Conservation (phyloP, 2,329 filamentous ascomycete species). For the Leptographium flavum region DNA sequence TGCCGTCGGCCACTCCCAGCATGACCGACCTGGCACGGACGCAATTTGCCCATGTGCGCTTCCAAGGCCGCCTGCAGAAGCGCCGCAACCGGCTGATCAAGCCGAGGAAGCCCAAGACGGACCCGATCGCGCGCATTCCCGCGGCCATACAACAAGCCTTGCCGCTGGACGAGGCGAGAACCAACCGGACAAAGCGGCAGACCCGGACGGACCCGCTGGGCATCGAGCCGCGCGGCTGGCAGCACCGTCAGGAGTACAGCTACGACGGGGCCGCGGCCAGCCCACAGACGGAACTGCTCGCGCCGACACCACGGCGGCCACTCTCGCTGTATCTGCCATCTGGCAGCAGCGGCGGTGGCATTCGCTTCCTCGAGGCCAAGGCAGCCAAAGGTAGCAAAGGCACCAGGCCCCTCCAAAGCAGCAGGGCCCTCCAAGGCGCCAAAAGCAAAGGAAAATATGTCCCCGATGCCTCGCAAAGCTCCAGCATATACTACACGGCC, state of each 20-base stretch:
- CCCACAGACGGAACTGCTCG: not conserved
- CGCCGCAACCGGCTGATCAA: not conserved
- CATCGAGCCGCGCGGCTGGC: not conserved
- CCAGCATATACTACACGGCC: conserved; percentile 4
- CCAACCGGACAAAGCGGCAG: not conserved
- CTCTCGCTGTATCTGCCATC: not conserved
- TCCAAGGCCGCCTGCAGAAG: not conserved
- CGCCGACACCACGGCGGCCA: conserved; percentile 4
- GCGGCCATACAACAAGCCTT: too few relatives aligned
- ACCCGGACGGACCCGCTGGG: not conserved
- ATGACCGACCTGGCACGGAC: not conserved
- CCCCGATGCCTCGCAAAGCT: not conserved
- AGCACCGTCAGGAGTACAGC: not conserved
- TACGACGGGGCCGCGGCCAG: not conserved
- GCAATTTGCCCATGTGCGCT: not conserved
- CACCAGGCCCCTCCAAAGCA: too few relatives aligned
- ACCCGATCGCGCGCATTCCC: too few relatives aligned
- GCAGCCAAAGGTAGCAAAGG: not conserved
- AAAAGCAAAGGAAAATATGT: not conserved
- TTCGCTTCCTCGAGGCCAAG: not conserved
- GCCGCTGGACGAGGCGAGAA: too few relatives aligned
- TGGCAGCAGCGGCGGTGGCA: not conserved
- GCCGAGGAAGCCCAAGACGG: not conserved
- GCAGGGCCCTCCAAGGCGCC: too few relatives aligned
- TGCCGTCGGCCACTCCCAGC: not conserved